Percentiles rank a stretch among this genome's conserved stretches.
phyloP scores from a whole-genome alignment of 768 basidiomycete species.

The Leccinum longicurvipes region DNA sequence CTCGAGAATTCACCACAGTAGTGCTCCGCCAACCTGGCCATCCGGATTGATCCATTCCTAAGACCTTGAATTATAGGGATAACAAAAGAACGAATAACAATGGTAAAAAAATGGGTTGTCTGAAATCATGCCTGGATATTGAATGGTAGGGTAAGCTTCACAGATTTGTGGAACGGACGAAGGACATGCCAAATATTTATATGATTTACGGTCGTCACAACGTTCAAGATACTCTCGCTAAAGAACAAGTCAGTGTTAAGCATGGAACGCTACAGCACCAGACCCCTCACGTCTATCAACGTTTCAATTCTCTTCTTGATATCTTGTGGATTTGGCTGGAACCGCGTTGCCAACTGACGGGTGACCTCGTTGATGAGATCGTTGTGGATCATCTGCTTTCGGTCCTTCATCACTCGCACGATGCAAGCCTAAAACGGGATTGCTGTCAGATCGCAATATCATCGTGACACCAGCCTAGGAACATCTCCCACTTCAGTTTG shows the following conservation, averaged over 20 bases:
- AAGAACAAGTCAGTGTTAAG: neutral
- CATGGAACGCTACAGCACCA: neutral
- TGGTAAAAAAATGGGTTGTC: neutral
- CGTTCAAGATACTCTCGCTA: slow-evolving; percentile 95
- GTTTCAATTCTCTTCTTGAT: slow-evolving; percentile 95
- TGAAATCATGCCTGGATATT: slow-evolving; percentile 23
- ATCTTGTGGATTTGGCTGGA: slow-evolving; percentile 77
- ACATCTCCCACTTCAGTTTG: slow-evolving; percentile 71
- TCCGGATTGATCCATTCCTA: neutral
- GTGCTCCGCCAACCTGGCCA: neutral
- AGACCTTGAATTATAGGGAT: neutral
- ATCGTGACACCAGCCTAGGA: neutral
- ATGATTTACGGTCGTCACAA: slow-evolving; percentile 82
- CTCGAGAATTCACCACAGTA: neutral
- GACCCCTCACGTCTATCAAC: slow-evolving; percentile 76
- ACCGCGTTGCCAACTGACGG: slow-evolving; percentile 77
- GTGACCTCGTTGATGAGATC: slow-evolving; percentile 91
- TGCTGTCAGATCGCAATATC: slow-evolving; percentile 1
- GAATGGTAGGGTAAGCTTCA: slow-evolving; percentile 1
- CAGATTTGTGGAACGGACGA: neutral
- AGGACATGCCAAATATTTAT: slow-evolving; percentile 64
- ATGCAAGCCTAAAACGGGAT: slow-evolving; percentile 78
- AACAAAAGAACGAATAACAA: neutral
- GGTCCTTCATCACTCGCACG: slow-evolving; percentile 95
- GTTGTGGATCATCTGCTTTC: slow-evolving; percentile 84